Evolutionary conservation across 192 early-diverging fungal genomes (phyloP).

Genomic region (Rhizoclosmatium sp.): DNA sequence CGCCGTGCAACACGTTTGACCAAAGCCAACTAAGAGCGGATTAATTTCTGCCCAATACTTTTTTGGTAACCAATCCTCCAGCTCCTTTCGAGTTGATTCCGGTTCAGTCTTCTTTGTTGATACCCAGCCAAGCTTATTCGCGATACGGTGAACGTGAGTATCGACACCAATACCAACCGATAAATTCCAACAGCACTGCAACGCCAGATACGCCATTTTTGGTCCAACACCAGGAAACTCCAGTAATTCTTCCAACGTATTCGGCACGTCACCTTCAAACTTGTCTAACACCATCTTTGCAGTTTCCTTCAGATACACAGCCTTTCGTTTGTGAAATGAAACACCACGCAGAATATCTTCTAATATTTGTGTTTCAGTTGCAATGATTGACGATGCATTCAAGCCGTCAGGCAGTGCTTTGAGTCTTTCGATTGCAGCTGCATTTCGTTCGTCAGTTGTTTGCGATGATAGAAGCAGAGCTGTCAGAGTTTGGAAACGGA

Average conservation of each 20-base stretch:
- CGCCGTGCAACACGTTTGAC: conserved; percentile 82
- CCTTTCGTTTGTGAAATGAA: conserved; percentile 90
- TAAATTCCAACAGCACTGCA: conserved; percentile 86
- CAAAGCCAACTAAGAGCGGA: conserved; percentile 88
- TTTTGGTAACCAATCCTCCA: conserved; percentile 85
- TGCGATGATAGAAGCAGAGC: conserved; percentile 91
- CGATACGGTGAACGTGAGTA: conserved; percentile 92
- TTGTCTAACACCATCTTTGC: conserved; percentile 76
- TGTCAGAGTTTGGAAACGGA: conserved; percentile 63
- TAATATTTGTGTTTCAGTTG: conserved; percentile 66
- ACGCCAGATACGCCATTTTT: conserved; percentile 89
- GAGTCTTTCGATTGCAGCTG: conserved; percentile 76
- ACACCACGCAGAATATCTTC: conserved; percentile 77
- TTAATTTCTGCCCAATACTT: conserved; percentile 90
- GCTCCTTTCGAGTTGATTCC: conserved; percentile 77
- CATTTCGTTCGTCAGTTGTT: conserved; percentile 90
- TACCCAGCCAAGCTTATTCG: conserved; percentile 89
- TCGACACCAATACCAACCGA: conserved; percentile 93
- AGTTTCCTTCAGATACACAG: conserved; percentile 80
- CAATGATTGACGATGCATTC: conserved; percentile 70
- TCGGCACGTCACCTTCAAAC: conserved; percentile 84
- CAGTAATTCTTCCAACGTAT: conserved; percentile 78
- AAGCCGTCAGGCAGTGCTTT: conserved; percentile 72
- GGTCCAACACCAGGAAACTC: conserved; percentile 91
- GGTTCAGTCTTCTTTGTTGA: conserved; percentile 75